Evolutionary conservation across 225 moss, liverwort and hornwort genomes (phyloP).

Genomic region (Marchantia paleacea): DNA sequence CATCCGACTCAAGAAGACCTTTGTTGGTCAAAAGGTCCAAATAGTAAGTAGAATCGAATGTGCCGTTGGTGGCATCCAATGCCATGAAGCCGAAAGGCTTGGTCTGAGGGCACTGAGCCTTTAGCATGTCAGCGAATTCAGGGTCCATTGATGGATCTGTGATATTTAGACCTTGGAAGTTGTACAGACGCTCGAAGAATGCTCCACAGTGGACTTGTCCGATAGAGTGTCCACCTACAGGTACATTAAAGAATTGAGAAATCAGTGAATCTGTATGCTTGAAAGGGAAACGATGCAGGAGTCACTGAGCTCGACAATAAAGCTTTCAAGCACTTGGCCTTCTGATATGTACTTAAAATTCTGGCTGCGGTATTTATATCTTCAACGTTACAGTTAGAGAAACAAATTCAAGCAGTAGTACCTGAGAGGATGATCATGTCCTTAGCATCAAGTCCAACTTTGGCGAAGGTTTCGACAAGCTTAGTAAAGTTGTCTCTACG

Average conservation of each 20-base stretch:
- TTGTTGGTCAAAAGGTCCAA: background rate
- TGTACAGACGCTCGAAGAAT: conserved; percentile 1
- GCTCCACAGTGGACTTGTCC: background rate
- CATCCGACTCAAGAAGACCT: background rate
- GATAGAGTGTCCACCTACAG: background rate
- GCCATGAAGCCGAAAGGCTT: background rate
- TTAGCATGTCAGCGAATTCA: no score
- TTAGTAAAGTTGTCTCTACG: background rate
- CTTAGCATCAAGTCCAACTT: background rate
- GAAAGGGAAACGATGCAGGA: no score
- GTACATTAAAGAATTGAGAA: no score
- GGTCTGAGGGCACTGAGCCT: no score
- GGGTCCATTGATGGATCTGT: no score
- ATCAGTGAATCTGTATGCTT: no score
- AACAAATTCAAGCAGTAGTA: background rate
- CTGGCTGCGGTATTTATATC: no score
- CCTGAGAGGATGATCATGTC: conserved; percentile 6
- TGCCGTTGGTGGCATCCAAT: background rate
- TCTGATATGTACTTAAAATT: no score
- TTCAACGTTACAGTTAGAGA: no score
- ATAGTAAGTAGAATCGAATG: conserved; percentile 2
- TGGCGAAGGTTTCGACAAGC: background rate
- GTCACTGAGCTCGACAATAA: no score
- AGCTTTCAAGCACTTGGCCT: no score
- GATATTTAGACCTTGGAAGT: no score